Evolutionary conservation across 345 rosid genomes (phyloP).

Genomic region (Pistacia atlantica): DNA sequence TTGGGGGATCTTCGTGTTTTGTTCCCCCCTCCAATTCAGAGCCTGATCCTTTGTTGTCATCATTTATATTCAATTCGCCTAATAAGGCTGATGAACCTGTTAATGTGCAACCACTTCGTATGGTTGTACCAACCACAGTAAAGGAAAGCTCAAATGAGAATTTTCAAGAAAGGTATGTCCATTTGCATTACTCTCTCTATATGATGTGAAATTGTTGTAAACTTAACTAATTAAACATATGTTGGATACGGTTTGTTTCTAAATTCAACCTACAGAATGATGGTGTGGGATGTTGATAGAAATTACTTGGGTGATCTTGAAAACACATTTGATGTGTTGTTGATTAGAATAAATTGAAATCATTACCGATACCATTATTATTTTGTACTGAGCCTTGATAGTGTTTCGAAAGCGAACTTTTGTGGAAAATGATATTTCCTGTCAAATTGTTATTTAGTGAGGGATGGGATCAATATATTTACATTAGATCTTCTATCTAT

Average conservation of each 20-base stretch:
- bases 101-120: constrained; percentile 28
- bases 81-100: constrained; percentile 32
- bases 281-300: background rate
- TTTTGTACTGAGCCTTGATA: background rate
- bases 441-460: background rate
- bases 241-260: background rate
- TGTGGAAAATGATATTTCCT: background rate
- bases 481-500: background rate
- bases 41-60: constrained; percentile 70
- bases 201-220: background rate
- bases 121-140: constrained; percentile 32
- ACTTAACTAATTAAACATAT: background rate
- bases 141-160: constrained; percentile 40
- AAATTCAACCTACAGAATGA: background rate
- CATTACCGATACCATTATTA: background rate
- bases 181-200: background rate
- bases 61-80: constrained; percentile 58
- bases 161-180: constrained; percentile 40
- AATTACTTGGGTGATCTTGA: background rate
- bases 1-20: constrained; percentile 57
- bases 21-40: constrained; percentile 57
- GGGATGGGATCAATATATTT: background rate
- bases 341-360: too few species aligned
- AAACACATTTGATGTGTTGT: background rate
- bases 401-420: constrained; percentile 5